A percentile compares a stretch with the other conserved stretches of the same genome.
phyloP scores from a whole-genome alignment of 805 yeast species.

The Jamesozyma lodderae region DNA sequence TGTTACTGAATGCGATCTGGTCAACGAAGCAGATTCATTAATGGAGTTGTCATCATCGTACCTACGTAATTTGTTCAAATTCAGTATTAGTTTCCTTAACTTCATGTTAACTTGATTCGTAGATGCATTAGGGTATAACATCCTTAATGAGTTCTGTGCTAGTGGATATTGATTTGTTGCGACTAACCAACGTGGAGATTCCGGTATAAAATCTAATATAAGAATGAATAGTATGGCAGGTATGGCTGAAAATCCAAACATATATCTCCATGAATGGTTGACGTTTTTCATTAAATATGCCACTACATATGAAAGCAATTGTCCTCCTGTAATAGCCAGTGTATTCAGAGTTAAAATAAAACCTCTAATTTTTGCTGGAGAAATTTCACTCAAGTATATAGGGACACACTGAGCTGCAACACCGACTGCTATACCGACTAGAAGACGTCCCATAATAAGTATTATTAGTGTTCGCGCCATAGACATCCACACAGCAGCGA shows the following conservation, averaged over 20 bases:
- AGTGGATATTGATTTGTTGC: conserved; percentile 25
- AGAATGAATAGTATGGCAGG: conserved; percentile 36
- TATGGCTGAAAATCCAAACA: conserved; percentile 33
- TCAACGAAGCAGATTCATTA: no score
- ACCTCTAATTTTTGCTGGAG: conserved; percentile 36
- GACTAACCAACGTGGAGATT: conserved; percentile 40
- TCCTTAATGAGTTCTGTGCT: conserved; percentile 37
- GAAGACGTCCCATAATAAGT: conserved; percentile 45
- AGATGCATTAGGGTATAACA: conserved; percentile 36
- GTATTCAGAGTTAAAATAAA: conserved; percentile 33
- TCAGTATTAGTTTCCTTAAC: conserved; percentile 40
- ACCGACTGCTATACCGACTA: conserved; percentile 69
- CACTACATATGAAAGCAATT: conserved; percentile 36
- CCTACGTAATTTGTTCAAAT: conserved; percentile 29
- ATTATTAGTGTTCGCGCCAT: conserved; percentile 33
- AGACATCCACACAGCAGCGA: conserved; percentile 43
- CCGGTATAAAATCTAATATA: conserved; percentile 39
- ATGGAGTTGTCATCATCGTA: conserved; percentile 3
- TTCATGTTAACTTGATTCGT: conserved; percentile 38
- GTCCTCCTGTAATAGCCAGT: conserved; percentile 43
- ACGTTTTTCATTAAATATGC: conserved; percentile 27
- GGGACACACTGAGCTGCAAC: conserved; percentile 62
- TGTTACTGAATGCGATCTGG: neutral
- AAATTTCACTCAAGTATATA: conserved; percentile 44
- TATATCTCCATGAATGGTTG: conserved; percentile 31